Percentiles rank a stretch among this genome's conserved stretches.
Conservation (phyloP, 768 basidiomycete species). For the Leucocoprinus sp. region DNA sequence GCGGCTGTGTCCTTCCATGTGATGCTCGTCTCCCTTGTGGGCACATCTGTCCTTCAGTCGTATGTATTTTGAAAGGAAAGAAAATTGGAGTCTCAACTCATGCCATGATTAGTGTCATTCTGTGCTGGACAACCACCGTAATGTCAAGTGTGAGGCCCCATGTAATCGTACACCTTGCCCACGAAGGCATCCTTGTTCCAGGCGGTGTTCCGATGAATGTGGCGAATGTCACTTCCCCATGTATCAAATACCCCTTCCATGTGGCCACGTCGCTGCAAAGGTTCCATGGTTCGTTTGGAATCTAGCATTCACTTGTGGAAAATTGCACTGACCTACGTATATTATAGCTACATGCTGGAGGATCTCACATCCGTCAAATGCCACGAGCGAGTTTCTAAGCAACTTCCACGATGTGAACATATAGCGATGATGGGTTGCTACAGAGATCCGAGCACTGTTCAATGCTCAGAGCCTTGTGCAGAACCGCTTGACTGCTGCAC, state of each 20-base stretch:
- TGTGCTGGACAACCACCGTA: constrained; percentile 46
- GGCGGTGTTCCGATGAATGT: constrained; percentile 43
- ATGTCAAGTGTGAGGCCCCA: constrained; percentile 35
- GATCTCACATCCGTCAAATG: constrained; percentile 23
- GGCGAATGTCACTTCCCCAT: constrained; percentile 44
- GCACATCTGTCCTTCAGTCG: constrained; percentile 57
- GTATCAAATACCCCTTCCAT: constrained; percentile 41
- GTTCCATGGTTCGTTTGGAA: constrained; percentile 40
- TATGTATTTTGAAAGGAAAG: constrained; percentile 16
- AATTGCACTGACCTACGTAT: not conserved
- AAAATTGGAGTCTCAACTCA: not conserved
- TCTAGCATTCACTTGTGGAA: not conserved
- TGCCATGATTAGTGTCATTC: constrained; percentile 43
- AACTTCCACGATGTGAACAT: constrained; percentile 49
- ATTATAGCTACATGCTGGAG: constrained; percentile 36
- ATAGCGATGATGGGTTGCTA: constrained; percentile 37
- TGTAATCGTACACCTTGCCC: constrained; percentile 44
- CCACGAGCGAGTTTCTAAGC: constrained; percentile 26
- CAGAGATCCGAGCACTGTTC: constrained; percentile 27
- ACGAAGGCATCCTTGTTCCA: constrained; percentile 50
- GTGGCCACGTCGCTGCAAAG: constrained; percentile 39
- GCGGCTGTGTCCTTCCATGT: constrained; percentile 58
- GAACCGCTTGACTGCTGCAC: constrained; percentile 45
- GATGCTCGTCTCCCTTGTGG: constrained; percentile 47
- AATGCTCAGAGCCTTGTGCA: constrained; percentile 36